These are phyloP conservation scores for Tilletia caries DNA, from an alignment of 1,284 basidiomycete genomes.

Conservation along the genomic window DNA sequence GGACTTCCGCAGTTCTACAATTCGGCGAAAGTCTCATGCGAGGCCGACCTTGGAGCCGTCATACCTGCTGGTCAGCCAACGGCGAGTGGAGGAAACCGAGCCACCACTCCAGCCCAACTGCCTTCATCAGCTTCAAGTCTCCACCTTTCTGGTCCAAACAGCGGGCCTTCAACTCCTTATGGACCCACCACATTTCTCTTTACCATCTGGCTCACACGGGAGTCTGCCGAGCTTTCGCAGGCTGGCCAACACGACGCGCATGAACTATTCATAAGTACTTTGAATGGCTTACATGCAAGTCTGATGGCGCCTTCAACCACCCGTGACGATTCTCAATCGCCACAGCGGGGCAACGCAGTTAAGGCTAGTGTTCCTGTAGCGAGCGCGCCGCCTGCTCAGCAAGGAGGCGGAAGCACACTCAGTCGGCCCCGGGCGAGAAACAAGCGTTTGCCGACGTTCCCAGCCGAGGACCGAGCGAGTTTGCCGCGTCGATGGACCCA, in stretches of 20 bases:
- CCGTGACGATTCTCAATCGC: background rate
- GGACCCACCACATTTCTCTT: slow-evolving; percentile 81
- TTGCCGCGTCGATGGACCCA: background rate
- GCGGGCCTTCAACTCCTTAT: slow-evolving; percentile 59
- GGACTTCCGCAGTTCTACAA: background rate
- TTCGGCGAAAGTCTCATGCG: slow-evolving; percentile 1
- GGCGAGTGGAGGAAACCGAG: background rate
- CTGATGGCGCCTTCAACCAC: slow-evolving; percentile 25
- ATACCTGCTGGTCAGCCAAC: background rate
- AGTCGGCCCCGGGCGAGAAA: slow-evolving; percentile 14
- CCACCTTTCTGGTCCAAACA: too few species aligned
- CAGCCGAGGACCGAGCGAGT: background rate
- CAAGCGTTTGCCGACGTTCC: slow-evolving; percentile 2
- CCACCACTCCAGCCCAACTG: background rate
- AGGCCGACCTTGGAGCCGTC: background rate
- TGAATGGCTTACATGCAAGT: slow-evolving; percentile 45
- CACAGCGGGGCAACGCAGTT: slow-evolving; percentile 26
- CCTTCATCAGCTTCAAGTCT: background rate
- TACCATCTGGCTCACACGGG: slow-evolving; percentile 73
- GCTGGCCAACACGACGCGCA: slow-evolving; percentile 93
- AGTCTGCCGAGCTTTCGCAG: slow-evolving; percentile 73
- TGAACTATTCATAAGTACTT: slow-evolving; percentile 59
- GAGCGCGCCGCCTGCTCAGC: slow-evolving; percentile 30
- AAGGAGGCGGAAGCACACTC: slow-evolving; percentile 12
- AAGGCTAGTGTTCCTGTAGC: slow-evolving; percentile 23